Conservation (phyloP, 768 basidiomycete genomes). For the Clavulina sp. region DNA sequence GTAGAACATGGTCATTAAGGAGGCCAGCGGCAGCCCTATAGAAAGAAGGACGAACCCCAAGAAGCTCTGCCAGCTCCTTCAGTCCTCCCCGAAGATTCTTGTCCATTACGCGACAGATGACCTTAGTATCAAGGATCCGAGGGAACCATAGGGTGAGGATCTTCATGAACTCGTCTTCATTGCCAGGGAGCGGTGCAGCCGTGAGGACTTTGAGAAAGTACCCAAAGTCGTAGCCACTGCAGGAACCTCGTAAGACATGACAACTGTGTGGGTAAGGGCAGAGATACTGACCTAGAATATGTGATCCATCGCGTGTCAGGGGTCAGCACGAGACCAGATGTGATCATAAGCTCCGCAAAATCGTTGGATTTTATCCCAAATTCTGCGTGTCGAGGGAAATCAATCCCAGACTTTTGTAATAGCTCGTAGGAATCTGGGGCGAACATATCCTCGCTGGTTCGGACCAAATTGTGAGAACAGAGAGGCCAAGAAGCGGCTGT, state of each 20-base stretch:
- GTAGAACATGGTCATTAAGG: constrained; percentile 2
- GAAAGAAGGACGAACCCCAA: constrained; percentile 45
- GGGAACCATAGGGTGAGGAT: constrained; percentile 87
- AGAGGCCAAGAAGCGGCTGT: constrained; percentile 1
- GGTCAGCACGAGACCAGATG: constrained; percentile 78
- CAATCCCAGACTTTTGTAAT: constrained; percentile 85
- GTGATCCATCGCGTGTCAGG: constrained; percentile 92
- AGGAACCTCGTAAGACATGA: background rate
- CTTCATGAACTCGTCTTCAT: constrained; percentile 82
- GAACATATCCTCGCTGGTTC: constrained; percentile 97
- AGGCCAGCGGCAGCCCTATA: background rate
- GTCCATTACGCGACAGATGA: constrained; percentile 78
- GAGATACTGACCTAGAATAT: constrained; percentile 96
- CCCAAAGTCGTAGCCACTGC: constrained; percentile 95
- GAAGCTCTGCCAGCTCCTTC: constrained; percentile 90
- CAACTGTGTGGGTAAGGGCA: constrained; percentile 16
- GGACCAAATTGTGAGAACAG: background rate
- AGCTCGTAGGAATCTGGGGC: constrained; percentile 94
- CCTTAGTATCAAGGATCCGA: constrained; percentile 93
- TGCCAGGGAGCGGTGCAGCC: constrained; percentile 66
- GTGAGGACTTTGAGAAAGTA: constrained; percentile 90
- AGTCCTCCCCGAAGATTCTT: constrained; percentile 68
- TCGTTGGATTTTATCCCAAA: constrained; percentile 83
- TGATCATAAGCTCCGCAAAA: constrained; percentile 94
- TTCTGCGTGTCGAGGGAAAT: constrained; percentile 85